These are phyloP conservation scores for Pythium apleroticum DNA, from an alignment of 352 stramenopile species.

Conservation along the genomic window DNA sequence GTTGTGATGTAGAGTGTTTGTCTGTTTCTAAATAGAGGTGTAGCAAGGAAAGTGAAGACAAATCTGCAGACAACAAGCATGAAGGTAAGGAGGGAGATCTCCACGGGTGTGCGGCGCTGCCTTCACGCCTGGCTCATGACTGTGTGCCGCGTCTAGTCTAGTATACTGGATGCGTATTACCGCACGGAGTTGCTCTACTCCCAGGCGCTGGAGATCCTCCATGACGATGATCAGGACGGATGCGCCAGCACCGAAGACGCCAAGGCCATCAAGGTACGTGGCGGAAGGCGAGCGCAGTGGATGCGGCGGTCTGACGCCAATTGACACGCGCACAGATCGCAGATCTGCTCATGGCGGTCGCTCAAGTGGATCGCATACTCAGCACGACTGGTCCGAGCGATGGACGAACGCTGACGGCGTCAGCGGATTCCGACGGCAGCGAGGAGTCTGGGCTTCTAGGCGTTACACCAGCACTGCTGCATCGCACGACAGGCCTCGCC, in stretches of 20 bases:
- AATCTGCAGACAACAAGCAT: neutral
- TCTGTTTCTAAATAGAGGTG: constrained; percentile 2
- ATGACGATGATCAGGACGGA: constrained; percentile 16
- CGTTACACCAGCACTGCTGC: constrained; percentile 27
- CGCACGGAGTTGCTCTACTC: constrained; percentile 36
- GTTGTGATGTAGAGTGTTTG: constrained; percentile 4
- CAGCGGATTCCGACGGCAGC: neutral
- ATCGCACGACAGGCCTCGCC: constrained; percentile 19
- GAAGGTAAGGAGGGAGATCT: neutral
- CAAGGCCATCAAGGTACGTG: constrained; percentile 16
- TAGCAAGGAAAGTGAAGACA: neutral
- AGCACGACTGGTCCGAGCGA: neutral
- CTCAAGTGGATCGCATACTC: constrained; percentile 35
- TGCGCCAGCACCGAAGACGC: constrained; percentile 7
- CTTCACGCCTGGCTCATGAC: neutral
- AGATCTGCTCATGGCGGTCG: constrained; percentile 35
- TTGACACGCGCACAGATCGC: constrained; percentile 8
- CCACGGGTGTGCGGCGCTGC: neutral
- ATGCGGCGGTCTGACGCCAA: neutral
- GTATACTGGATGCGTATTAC: constrained; percentile 32
- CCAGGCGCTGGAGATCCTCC: constrained; percentile 33
- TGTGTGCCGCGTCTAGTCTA: neutral
- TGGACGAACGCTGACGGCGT: neutral
- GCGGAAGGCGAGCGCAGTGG: too few relatives aligned
- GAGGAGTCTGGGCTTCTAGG: constrained; percentile 24